These are phyloP conservation scores for Mycena leptocephala DNA, from an alignment of 768 basidiomycete species.

Conservation along the genomic window DNA sequence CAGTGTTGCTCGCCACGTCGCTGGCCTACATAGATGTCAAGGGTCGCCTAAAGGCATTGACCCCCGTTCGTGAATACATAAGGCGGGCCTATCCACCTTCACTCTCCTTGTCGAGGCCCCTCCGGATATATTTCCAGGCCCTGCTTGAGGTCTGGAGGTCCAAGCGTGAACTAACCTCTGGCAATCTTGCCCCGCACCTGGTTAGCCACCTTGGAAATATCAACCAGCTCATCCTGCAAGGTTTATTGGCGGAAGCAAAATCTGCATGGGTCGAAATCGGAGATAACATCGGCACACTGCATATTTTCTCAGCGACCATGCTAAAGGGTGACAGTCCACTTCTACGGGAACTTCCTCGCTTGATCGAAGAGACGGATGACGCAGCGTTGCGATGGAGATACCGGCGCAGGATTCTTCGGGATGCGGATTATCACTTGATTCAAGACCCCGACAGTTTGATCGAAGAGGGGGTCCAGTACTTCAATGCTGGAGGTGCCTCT, in stretches of 20 bases:
- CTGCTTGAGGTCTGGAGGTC: background rate
- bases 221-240: background rate
- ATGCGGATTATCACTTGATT: background rate
- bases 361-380: background rate
- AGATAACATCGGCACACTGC: background rate
- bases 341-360: background rate
- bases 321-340: background rate
- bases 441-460: background rate
- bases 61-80: conserved; percentile 12
- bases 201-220: background rate
- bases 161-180: background rate
- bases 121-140: background rate
- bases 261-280: background rate
- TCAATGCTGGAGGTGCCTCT: background rate
- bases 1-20: conserved; percentile 4
- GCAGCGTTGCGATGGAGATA: conserved; percentile 11
- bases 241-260: background rate
- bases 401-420: background rate
- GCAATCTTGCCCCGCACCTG: background rate
- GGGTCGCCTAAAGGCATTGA: background rate
- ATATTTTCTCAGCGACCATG: background rate
- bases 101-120: background rate
- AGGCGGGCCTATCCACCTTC: background rate
- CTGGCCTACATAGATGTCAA: background rate
- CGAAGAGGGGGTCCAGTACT: background rate